Evolutionary conservation across 768 basidiomycete genomes (phyloP).

Genomic region (Boletus rubroflammeus): DNA sequence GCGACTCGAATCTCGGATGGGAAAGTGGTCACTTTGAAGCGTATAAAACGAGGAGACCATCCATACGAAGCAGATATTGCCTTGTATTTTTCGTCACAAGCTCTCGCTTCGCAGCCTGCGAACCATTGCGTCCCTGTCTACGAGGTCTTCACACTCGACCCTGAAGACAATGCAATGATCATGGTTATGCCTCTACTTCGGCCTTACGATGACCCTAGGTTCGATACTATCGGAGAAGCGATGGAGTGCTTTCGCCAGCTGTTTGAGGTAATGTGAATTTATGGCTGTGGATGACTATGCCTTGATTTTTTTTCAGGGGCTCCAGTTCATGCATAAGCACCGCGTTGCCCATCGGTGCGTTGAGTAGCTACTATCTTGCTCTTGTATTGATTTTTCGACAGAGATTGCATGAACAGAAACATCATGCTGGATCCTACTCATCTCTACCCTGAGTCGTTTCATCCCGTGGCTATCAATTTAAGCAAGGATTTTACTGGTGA

Average conservation of each 20-base stretch:
- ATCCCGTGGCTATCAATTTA: conserved; percentile 13
- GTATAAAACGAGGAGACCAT: conserved; percentile 1
- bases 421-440: conserved; percentile 30
- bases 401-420: conserved; percentile 29
- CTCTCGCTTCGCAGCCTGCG: background rate
- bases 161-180: conserved; percentile 10
- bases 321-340: conserved; percentile 36
- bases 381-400: background rate
- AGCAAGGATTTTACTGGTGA: background rate
- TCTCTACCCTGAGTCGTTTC: conserved; percentile 29
- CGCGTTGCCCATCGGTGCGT: conserved; percentile 31
- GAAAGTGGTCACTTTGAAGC: conserved; percentile 29
- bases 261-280: conserved; percentile 23
- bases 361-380: too few species aligned
- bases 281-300: background rate
- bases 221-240: conserved; percentile 13
- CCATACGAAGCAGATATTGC: conserved; percentile 27
- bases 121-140: conserved; percentile 30
- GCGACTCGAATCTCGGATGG: conserved; percentile 30
- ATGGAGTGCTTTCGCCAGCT: conserved; percentile 29
- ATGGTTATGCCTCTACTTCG: conserved; percentile 32
- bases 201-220: conserved; percentile 13
- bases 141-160: conserved; percentile 9
- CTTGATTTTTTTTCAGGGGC: conserved; percentile 19
- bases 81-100: conserved; percentile 15